Evolutionary conservation across 78 protist species (phyloP).

Genomic region (Tieghemostelium lacteum): DNA sequence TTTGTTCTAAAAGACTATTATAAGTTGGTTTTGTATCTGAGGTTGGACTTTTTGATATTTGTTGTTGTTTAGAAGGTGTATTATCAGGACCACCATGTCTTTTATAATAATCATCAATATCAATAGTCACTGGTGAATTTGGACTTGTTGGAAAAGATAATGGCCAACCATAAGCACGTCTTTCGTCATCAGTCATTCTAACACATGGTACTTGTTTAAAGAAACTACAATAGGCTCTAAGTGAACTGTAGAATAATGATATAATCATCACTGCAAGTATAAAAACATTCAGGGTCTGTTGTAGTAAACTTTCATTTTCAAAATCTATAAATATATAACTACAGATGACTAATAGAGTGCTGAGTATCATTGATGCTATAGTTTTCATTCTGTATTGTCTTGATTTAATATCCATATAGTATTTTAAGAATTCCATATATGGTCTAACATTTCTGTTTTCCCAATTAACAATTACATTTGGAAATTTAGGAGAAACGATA

Average conservation of each 20-base stretch:
- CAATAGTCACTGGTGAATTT: neutral
- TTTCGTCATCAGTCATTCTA: conserved; percentile 38
- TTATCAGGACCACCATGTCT: neutral
- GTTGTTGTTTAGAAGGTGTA: neutral
- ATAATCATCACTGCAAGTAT: neutral
- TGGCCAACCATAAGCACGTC: conserved; percentile 61
- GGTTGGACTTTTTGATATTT: neutral
- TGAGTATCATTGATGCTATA: neutral
- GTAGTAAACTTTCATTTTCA: neutral
- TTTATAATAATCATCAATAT: neutral
- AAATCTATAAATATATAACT: neutral
- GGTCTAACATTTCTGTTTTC: neutral
- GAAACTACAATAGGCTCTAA: too few relatives aligned
- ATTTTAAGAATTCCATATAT: conserved; percentile 21
- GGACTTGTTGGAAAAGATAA: conserved; percentile 39
- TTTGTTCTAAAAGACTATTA: neutral
- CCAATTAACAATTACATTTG: conserved; percentile 60
- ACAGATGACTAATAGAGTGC: neutral
- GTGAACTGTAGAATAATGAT: neutral
- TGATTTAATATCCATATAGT: conserved; percentile 42
- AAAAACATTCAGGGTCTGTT: too few relatives aligned
- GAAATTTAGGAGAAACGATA: conserved; percentile 14
- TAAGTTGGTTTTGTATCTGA: neutral
- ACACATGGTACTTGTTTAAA: conserved; percentile 45
- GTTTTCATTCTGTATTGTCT: neutral